phyloP scores from a whole-genome alignment of 2,329 filamentous ascomycete species.

The Paecilomyces sp. region DNA sequence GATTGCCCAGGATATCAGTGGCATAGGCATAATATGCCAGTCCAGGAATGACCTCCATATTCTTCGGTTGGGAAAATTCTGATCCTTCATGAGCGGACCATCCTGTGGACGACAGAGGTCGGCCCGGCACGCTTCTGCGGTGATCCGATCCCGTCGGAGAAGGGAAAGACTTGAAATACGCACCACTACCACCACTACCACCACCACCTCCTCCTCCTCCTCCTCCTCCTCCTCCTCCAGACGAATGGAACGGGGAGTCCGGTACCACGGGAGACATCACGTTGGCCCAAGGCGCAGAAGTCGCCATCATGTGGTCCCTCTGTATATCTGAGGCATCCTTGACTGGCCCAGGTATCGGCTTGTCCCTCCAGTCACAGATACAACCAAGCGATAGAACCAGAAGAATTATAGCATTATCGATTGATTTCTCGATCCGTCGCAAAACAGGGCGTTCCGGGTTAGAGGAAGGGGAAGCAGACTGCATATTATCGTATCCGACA shows the following conservation, averaged over 20 bases:
- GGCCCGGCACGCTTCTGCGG: conserved; percentile 6
- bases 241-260: conserved; percentile 13
- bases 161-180: conserved; percentile 14
- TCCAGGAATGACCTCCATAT: conserved; percentile 81
- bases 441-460: conserved; percentile 7
- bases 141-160: conserved; percentile 10
- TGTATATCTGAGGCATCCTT: conserved; percentile 19
- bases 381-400: conserved; percentile 80
- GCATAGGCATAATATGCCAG: conserved; percentile 84
- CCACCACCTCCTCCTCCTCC: no score
- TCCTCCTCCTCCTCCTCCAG: conserved; percentile 1
- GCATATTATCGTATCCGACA: conserved; percentile 15
- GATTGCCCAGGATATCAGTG: conserved; percentile 75
- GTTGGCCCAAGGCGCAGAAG: conserved; percentile 10
- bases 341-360: conserved; percentile 49
- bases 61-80: conserved; percentile 39
- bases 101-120: conserved; percentile 5
- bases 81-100: conserved; percentile 10
- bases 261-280: conserved; percentile 21
- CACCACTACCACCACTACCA: conserved; percentile 4
- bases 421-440: conserved; percentile 48
- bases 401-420: conserved; percentile 74
- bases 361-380: conserved; percentile 54
- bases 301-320: conserved; percentile 17
- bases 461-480: conserved; percentile 9